Percentiles rank a stretch among this genome's conserved stretches.
phyloP scores from a whole-genome alignment of 2,329 filamentous ascomycete species.

The Penicillium brasilianum region DNA sequence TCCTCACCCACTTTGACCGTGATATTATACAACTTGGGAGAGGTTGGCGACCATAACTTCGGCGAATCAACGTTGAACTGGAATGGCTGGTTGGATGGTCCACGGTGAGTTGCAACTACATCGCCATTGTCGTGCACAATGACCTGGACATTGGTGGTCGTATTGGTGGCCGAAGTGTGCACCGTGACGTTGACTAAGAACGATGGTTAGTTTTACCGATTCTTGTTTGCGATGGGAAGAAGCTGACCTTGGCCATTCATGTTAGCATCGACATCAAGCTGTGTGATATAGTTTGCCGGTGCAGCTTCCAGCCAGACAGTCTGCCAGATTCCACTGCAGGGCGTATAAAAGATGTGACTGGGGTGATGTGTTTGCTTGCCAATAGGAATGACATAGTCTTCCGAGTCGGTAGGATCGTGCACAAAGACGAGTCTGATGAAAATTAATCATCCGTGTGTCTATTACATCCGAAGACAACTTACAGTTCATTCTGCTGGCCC shows the following conservation, averaged over 20 bases:
- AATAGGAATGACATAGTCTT: slow-evolving; percentile 63
- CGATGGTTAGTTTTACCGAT: not conserved
- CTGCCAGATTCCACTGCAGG: slow-evolving; percentile 77
- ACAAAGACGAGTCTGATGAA: slow-evolving; percentile 64
- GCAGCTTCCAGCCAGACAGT: slow-evolving; percentile 72
- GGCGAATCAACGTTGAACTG: slow-evolving; percentile 61
- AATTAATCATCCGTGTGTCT: not conserved
- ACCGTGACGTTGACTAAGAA: slow-evolving; percentile 61
- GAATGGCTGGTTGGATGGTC: slow-evolving; percentile 57
- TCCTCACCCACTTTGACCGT: slow-evolving; percentile 61
- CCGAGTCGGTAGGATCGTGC: slow-evolving; percentile 68
- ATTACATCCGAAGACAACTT: slow-evolving; percentile 25
- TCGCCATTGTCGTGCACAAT: slow-evolving; percentile 45
- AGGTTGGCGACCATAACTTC: slow-evolving; percentile 68
- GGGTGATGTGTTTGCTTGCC: slow-evolving; percentile 67
- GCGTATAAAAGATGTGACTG: slow-evolving; percentile 68
- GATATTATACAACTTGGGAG: slow-evolving; percentile 68
- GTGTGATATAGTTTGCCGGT: slow-evolving; percentile 61
- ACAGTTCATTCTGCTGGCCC: slow-evolving; percentile 61
- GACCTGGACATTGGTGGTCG: slow-evolving; percentile 44
- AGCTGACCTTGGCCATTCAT: slow-evolving; percentile 58
- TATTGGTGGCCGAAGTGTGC: slow-evolving; percentile 50
- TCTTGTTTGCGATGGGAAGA: not conserved
- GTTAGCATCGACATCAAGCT: slow-evolving; percentile 64
- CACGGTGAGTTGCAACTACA: slow-evolving; percentile 52